Evolutionary conservation across 2,329 filamentous ascomycete species (phyloP).

Genomic region (Bisporella sp.): DNA sequence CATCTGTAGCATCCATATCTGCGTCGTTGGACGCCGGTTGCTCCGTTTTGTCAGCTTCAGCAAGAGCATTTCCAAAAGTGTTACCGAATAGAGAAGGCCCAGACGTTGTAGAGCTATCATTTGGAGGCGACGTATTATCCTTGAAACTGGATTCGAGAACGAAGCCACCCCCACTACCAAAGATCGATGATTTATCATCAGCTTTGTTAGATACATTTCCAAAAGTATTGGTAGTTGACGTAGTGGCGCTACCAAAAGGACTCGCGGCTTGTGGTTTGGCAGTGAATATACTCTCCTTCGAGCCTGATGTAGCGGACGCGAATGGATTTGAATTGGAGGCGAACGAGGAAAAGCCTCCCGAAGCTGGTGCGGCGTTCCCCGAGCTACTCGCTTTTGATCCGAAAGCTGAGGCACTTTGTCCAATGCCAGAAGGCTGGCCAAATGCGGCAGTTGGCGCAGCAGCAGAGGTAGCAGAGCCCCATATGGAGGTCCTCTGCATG

Average conservation of each 20-base stretch:
- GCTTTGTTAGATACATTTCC: conserved; percentile 33
- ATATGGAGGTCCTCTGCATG: conserved; percentile 42
- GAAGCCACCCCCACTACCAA: conserved; percentile 17
- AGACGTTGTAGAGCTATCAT: conserved; percentile 47
- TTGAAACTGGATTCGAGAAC: conserved; percentile 30
- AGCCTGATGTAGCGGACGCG: conserved; percentile 33
- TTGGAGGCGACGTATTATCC: conserved; percentile 44
- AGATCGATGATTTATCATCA: conserved; percentile 17
- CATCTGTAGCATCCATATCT: conserved; percentile 38
- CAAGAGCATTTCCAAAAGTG: conserved; percentile 52
- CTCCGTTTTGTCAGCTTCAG: conserved; percentile 33
- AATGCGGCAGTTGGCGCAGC: conserved; percentile 36
- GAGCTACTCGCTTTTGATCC: conserved; percentile 21
- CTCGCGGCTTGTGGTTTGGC: conserved; percentile 19
- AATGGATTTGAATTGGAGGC: conserved; percentile 41
- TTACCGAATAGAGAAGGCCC: conserved; percentile 51
- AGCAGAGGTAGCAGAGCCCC: conserved; percentile 33
- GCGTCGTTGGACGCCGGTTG: conserved; percentile 37
- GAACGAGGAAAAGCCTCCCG: conserved; percentile 47
- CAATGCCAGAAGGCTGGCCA: conserved; percentile 46
- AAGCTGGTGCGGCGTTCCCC: conserved; percentile 25
- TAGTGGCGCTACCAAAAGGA: conserved; percentile 25
- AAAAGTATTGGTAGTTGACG: conserved; percentile 3
- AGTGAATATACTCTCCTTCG: conserved; percentile 23
- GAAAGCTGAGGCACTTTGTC: conserved; percentile 30